Percentiles rank a stretch among this genome's conserved stretches.
Evolutionary conservation across 805 yeast genomes (phyloP).

Genomic region (Kodamaea neixiangensis): DNA sequence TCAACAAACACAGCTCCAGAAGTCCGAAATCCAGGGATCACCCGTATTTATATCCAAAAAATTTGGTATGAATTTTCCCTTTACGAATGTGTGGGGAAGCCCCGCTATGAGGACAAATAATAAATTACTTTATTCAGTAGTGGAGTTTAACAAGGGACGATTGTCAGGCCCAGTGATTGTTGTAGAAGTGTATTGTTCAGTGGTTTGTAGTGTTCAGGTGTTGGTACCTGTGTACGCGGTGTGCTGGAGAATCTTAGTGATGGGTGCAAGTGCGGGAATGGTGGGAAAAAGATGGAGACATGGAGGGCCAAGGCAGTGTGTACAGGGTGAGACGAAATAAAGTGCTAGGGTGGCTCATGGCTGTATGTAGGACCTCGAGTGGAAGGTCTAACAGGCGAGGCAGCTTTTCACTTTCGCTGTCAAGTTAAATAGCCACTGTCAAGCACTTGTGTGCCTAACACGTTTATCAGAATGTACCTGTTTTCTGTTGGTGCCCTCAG

Average conservation of each 20-base stretch:
- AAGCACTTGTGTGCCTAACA: too few species aligned
- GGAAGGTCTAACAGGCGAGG: too few species aligned
- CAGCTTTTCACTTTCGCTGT: too few species aligned
- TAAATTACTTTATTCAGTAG: not conserved
- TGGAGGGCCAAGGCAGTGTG: too few species aligned
- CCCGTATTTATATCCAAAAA: not conserved
- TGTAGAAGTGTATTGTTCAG: not conserved
- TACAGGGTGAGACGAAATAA: too few species aligned
- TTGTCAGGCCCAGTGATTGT: not conserved
- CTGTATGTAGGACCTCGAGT: too few species aligned
- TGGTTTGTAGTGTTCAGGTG: not conserved
- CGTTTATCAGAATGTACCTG: not conserved
- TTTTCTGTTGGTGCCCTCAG: not conserved
- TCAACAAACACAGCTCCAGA: not conserved
- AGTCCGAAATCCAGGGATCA: slow-evolving; percentile 4
- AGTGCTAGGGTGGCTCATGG: too few species aligned
- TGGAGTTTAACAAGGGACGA: not conserved
- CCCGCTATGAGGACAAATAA: not conserved
- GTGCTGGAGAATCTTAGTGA: not conserved
- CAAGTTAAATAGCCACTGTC: too few species aligned
- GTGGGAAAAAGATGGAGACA: too few species aligned
- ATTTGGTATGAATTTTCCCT: not conserved
- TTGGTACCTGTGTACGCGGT: not conserved
- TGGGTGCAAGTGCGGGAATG: not conserved
- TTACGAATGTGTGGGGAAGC: slow-evolving; percentile 4